These are phyloP conservation scores for Coniochaeta ligniaria DNA, from an alignment of 2,329 filamentous ascomycete species.

Conservation along the genomic window DNA sequence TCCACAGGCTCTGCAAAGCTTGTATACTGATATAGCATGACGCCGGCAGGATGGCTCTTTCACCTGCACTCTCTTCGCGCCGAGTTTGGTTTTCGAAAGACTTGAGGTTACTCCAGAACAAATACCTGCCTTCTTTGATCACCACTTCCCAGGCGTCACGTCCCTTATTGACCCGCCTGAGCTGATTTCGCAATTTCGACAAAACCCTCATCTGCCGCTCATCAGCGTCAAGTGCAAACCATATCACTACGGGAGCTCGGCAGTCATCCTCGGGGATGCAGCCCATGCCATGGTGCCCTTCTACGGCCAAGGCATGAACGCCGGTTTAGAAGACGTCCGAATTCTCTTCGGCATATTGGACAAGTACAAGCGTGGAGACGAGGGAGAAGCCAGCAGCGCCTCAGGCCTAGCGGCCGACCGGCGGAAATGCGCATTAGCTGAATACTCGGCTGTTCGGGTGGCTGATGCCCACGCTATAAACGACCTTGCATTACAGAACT, in stretches of 20 bases:
- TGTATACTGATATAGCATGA: not conserved
- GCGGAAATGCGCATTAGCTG: conserved; percentile 62
- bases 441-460: conserved; percentile 68
- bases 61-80: conserved; percentile 89
- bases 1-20: not conserved
- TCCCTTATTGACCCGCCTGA: conserved; percentile 59
- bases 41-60: conserved; percentile 70
- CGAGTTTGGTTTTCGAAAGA: conserved; percentile 58
- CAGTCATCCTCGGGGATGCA: conserved; percentile 84
- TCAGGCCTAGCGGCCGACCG: conserved; percentile 46
- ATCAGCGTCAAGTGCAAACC: conserved; percentile 91
- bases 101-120: conserved; percentile 57
- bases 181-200: conserved; percentile 66
- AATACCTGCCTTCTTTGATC: conserved; percentile 68
- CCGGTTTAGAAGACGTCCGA: conserved; percentile 87
- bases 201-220: conserved; percentile 84
- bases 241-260: conserved; percentile 71
- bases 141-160: conserved; percentile 81
- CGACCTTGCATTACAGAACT: conserved; percentile 84
- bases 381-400: conserved; percentile 28
- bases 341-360: conserved; percentile 81
- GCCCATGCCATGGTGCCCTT: conserved; percentile 98
- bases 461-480: conserved; percentile 86
- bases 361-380: conserved; percentile 36
- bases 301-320: conserved; percentile 97